These are phyloP conservation scores for Angophora floribunda DNA, from an alignment of 345 rosid genomes.

Conservation along the genomic window DNA sequence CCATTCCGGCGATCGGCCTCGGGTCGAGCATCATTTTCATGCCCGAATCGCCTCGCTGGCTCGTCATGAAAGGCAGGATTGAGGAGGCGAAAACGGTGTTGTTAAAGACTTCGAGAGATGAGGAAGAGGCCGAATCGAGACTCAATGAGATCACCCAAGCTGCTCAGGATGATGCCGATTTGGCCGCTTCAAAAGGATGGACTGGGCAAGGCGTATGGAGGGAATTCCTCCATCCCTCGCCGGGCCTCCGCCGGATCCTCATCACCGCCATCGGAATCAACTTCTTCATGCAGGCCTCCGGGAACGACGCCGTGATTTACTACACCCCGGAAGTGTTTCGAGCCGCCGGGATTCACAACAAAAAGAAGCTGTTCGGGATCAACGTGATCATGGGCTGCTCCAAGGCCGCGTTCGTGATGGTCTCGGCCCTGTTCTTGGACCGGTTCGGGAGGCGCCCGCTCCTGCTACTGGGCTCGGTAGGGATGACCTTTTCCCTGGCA, in stretches of 20 bases:
- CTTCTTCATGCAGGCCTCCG: conserved; percentile 73
- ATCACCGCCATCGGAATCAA: conserved; percentile 45
- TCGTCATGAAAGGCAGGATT: conserved; percentile 34
- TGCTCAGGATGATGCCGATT: background rate
- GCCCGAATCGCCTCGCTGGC: conserved; percentile 73
- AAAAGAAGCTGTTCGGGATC: conserved; percentile 25
- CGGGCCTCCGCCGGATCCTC: conserved; percentile 28
- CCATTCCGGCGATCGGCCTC: conserved; percentile 26
- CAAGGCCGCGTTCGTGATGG: conserved; percentile 27
- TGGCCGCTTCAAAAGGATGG: background rate
- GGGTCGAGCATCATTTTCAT: conserved; percentile 30
- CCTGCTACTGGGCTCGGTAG: conserved; percentile 1
- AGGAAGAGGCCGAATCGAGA: conserved; percentile 31
- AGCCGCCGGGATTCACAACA: conserved; percentile 26
- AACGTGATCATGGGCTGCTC: conserved; percentile 42
- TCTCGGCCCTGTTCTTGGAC: conserved; percentile 41
- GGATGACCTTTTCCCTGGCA: conserved; percentile 5
- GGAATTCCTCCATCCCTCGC: conserved; percentile 24
- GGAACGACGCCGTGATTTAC: conserved; percentile 52
- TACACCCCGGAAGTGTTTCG: conserved; percentile 53
- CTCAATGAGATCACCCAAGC: conserved; percentile 28
- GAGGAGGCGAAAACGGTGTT: conserved; percentile 34
- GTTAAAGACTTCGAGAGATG: conserved; percentile 22
- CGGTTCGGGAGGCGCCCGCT: conserved; percentile 41
- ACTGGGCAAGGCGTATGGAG: conserved; percentile 38